Evolutionary conservation across 1,139 yeast genomes (phyloP), one percentile per base, ranked within the genome.

Genomic region (Kurtzmaniella natalensis): DNA sequence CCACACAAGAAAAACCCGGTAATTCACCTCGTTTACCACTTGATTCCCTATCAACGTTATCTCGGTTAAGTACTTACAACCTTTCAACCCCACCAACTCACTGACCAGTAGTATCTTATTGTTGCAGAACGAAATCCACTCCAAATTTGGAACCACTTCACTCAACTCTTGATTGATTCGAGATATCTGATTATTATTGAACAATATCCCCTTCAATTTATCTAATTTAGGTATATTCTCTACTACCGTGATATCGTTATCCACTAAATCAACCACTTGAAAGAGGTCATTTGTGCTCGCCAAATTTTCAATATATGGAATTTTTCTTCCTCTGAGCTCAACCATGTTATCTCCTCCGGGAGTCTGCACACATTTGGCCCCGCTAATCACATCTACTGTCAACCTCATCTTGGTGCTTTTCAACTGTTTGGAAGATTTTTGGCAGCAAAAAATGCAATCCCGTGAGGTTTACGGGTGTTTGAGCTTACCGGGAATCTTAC

Each of bases 31-130:
- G 15, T 59, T 48, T 2, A 76, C 56, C 0, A 87, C 66, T 0
- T 85, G 85, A 47, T 87, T 88, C 2, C 80, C 85, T 2, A 56
- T 40, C 18, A 88, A 51, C 3, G 74, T 59, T 26, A 89, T 50
- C 37, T 70, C 68, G 25, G 64, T 55, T 25, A 85, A 60, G 3
- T 52, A 50, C 3, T 48, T 46, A 22, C 76, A 58, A 0, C 53
- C 48, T 7, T 43, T 39, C 18, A 78, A 47, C 1, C 65, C 57
- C 19, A 52, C 58, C 6, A 80, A 42, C 21, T 65, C 65, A 2
- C 57, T 42, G 23, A 79, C 59, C 20, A 58, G 55, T 1, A 59
- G 39, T 3, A 84, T 48, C 28, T 64, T 59, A 52, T 85, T 86
- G 37, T 70, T 61, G 7, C 72, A 56, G 30, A 83, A 59, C 3